Evolutionary conservation across 805 yeast species (phyloP), one percentile per base, ranked within the genome.

Genomic region (Brettanomyces anomalus): DNA sequence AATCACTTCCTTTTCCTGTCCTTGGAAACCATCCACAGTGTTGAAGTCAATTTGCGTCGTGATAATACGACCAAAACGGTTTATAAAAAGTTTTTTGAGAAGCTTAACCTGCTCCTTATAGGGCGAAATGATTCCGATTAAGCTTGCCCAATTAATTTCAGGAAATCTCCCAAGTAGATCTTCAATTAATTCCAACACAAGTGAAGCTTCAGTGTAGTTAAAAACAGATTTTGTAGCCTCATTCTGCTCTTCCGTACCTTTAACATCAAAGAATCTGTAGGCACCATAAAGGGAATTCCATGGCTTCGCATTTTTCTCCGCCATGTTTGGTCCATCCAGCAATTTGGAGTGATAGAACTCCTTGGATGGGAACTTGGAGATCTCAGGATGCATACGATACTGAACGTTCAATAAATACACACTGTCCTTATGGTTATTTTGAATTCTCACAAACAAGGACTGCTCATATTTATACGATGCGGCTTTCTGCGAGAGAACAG

Each of bases 11-110:
- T 90, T 93, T 58, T 93, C 99, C 62, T 93, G 97, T 49, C 96
- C 97, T 66, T 88, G 99, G 59, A 89, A 93, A 1, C 97, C 98
- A 71, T 93, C 99, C 46, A 93, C 88, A 0, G 99, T 87, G 56
- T 89, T 88, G 64, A 93, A 88, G 56, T 85, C 95, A 39, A 94
- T 77, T 42, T 76, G 80, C 26, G 74, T 70, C 16, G 72, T 59
- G 30, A 90, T 81, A 3, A 66, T 55, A 2, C 66, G 66, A 10
- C 97, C 97, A 54, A 74, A 83, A 42, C 66, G 66, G 14, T 67
- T 65, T 5, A 65, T 58, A 54, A 93, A 90, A 1, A 70, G 60
- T 16, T 71, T 68, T 49, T 75, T 75, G 44, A 93, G 56, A 2
- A 71, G 65, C 31, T 70, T 54, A 34, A 87, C 77, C 57, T 93